Evolutionary conservation across 108 stramenopile species (phyloP), one percentile per base, ranked within the genome.

Genomic region (Cyclotella choctawhatcheeana): DNA sequence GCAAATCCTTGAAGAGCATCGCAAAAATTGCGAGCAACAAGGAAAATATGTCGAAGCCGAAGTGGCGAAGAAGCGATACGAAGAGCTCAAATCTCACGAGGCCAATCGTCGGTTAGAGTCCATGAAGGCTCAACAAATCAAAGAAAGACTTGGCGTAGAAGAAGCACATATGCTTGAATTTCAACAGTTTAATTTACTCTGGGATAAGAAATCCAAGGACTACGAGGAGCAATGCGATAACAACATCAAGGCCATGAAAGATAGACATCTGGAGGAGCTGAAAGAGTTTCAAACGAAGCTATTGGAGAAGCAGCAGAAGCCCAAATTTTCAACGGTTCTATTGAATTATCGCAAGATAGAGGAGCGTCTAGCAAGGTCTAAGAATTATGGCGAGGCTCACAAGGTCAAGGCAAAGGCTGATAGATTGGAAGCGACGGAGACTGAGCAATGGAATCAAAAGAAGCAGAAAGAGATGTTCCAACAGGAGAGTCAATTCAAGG

Each of bases 31-130:
- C 66, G 94, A 92, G 69, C 82, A 86, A 21, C 91, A 90, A 71
- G 94, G 92, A 12, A 92, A 93, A 71, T 95, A 95, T 81, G 89
- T 90, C 0, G 94, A 95, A 82, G 94, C 94, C n/a, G 94, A 95
- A 65, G 92, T 95, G 8, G 94, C 94, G 1, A 92, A 89, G 45
- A 89, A 85, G 17, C 77, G 94, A 20, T 75, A 93, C 20, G 90
- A 93, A 17, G 92, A 95, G 71, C 86, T 95, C 52, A 87, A 88
- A 54, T 65, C 90, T 34, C 92, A 95, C 64, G 94, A 95, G 53
- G 92, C 90, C 44, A 95, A 92, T 66, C 64, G 94, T 47, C 77
- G 77, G 0, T 72, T 82, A 77, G 92, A 95, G 76, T 86, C 88
- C 4, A 84, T 92, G 85, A 85, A 91, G 21, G 87, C 90, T 8